Base-by-base conservation (phyloP, 225 moss, liverwort and hornwort species). In the Sphagnum contortum region DNA sequence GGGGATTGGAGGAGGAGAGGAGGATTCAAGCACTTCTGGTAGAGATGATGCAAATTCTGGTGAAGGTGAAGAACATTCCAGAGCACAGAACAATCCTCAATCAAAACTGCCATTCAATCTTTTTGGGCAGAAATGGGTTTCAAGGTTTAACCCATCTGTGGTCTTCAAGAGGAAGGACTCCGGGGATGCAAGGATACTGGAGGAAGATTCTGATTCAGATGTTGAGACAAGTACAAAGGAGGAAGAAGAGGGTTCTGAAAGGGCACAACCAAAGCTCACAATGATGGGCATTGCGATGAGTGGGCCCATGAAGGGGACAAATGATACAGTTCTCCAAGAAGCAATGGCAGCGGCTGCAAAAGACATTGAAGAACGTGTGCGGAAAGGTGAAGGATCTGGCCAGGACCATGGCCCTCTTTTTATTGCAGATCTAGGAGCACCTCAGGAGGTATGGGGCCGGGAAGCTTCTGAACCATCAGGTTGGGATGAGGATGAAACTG, bases 251-350 rank as follows among this genome's bases (percentile, higher is more conserved):
- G 73, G 78, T 61, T 55, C 74, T 4, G 83, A 72, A 66, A 77
- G 68, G 29, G 74, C 88, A 8, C 83, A 88, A 75, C 95, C 95
- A 2, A 96, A 96, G 74, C 71, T 96, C 68, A 96, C 92, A 3
- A 96, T 96, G 95, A 90, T 96, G 92, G 92, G 90, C 9, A 96
- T 96, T 59, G 92, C 92, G 7, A 95, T 90, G 95, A 92, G 86
- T 66, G 85, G 78, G 51, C 81, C 85, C 9, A 86, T 89, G 79
- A 88, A 79, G 61, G 86, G 84, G 80, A 29, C 29, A 29, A 78
- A 75, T n/a, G 91, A 91, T 71, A 91, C 84, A 61, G 94, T 89
- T 62, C 63, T 90, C 62, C 90, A 96, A 76, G 84, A 88, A 70
- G 90, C 95, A 3, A 96, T 96, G 95, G 95, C 90, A 50, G 92